Evolutionary conservation across 2,329 filamentous ascomycete species (phyloP), one percentile per base, ranked within the genome.

Genomic region (Alternaria brassicae): DNA sequence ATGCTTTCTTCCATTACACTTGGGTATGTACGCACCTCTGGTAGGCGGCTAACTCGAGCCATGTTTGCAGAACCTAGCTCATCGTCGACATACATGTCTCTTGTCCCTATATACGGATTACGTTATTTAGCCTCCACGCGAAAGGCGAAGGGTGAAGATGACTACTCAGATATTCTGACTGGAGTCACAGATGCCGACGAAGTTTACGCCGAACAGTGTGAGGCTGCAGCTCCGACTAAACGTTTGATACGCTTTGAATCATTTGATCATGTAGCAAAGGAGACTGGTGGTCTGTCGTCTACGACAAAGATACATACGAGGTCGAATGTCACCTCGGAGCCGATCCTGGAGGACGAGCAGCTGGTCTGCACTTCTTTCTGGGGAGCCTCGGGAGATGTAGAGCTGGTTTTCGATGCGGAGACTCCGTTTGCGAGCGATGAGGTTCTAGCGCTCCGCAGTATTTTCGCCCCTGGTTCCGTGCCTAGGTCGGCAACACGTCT

Each of bases 401-500:
- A 54, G 23, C 41, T 56, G 25, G 37, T 61, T 12, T 61, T 61
- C 27, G 58, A 58, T 39, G 41, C 37, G 4, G 49, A 41, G 3
- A 42, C 27, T 9, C 53, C 47, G 0, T 15, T 40, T 28, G 28
- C 36, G 2, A 42, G 23, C 15, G 40, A 41, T 15, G 53, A 45
- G 21, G 40, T 52, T 21, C 13, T 52, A 30, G 37, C n/a, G 2
- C 12, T 23, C 15, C 28, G 52, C 21, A 51, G 41, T 17, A n/a
- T 23, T 2, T 49, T 50, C n/a, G 10, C 28, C 6, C 21, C 53
- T 44, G 21, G n/a, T 36, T n/a, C 28, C 8, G 15, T 10, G 4
- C 48, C 25, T 7, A 10, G 40, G 25, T 7, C 17, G 12, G 12
- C 19, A 6, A 39, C 15, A 19, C 7, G 4, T 27, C 23, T n/a